Percentiles rank a stretch among this genome's conserved stretches.
Conservation (phyloP, 768 basidiomycete species). For the Trametes cubensis region DNA sequence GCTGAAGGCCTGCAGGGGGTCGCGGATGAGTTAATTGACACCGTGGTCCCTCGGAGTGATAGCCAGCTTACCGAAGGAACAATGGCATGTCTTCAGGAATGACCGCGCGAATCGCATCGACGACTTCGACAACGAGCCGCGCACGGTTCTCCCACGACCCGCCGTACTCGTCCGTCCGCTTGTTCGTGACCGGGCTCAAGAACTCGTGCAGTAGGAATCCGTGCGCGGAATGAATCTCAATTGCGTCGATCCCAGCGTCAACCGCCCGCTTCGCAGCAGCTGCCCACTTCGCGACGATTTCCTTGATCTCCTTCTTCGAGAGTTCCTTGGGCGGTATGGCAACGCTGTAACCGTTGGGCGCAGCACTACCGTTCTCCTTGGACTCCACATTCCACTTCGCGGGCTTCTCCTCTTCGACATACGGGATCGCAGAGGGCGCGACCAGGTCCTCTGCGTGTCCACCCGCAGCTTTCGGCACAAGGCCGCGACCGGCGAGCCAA, state of each 20-base stretch:
- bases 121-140: conserved; percentile 43
- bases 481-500: conserved; percentile 55
- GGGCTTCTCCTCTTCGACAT: conserved; percentile 28
- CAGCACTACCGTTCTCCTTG: too few species aligned
- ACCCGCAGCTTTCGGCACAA: conserved; percentile 40
- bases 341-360: too few species aligned
- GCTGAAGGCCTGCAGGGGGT: conserved; percentile 56
- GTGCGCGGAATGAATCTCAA: conserved; percentile 37
- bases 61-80: conserved; percentile 60
- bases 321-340: conserved; percentile 20
- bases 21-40: background rate
- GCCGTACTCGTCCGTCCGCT: conserved; percentile 49
- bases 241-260: conserved; percentile 36
- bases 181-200: conserved; percentile 39
- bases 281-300: conserved; percentile 33
- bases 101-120: conserved; percentile 52
- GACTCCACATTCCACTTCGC: too few species aligned
- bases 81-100: conserved; percentile 68
- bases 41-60: background rate
- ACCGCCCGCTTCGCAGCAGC: conserved; percentile 43
- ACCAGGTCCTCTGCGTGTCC: conserved; percentile 40
- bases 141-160: conserved; percentile 50
- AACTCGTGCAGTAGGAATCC: conserved; percentile 43
- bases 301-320: conserved; percentile 33
- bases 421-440: conserved; percentile 56